Evolutionary conservation across 2,329 filamentous ascomycete species (phyloP).

Genomic region (Trichoderma afroharzianum): DNA sequence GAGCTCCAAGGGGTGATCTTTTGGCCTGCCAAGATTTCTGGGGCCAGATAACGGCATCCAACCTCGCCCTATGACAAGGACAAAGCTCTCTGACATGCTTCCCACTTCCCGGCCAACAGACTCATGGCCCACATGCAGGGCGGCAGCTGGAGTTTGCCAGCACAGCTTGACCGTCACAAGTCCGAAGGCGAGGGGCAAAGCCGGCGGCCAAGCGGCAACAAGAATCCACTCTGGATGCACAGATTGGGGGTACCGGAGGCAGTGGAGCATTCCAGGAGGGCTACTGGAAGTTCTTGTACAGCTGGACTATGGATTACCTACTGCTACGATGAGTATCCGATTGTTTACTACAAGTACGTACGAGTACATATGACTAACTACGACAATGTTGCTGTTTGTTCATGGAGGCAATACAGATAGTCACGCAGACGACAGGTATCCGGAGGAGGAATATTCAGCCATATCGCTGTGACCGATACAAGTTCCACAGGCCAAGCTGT

Average conservation of each 20-base stretch:
- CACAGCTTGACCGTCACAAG: slow-evolving; percentile 2
- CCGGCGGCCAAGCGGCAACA: slow-evolving; percentile 3
- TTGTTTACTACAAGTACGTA: not conserved
- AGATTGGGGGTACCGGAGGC: slow-evolving; percentile 3
- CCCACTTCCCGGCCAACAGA: not conserved
- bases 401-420: not conserved
- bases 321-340: not conserved
- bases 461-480: not conserved
- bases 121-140: slow-evolving; percentile 2
- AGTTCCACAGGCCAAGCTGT: not conserved
- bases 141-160: slow-evolving; percentile 7
- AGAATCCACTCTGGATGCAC: slow-evolving; percentile 2
- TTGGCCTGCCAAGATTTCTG: slow-evolving; percentile 2
- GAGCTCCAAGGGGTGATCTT: slow-evolving; percentile 1
- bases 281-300: not conserved
- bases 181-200: not conserved
- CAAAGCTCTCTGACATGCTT: not conserved
- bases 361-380: not conserved
- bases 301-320: not conserved
- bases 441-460: not conserved
- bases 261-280: not conserved
- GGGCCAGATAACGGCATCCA: slow-evolving; percentile 5
- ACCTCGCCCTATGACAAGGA: not conserved
- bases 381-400: not conserved
- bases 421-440: not conserved